phyloP scores from a whole-genome alignment of 306 rosid species.

The Lablab purpureus region DNA sequence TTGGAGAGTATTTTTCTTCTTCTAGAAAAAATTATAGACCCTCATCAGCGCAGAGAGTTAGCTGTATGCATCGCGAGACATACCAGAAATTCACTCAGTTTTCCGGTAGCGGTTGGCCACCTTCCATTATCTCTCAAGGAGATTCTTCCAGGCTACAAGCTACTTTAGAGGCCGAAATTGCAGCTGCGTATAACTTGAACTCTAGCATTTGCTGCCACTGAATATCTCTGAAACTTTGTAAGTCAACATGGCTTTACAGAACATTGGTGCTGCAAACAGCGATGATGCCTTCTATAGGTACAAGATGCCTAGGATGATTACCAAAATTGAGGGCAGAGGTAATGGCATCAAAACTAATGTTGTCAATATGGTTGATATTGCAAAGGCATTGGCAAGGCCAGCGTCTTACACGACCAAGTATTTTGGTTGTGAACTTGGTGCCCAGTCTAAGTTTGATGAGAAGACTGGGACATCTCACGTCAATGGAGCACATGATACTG shows the following conservation, averaged over 20 bases:
- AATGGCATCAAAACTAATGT: conserved; percentile 86
- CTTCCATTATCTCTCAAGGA: conserved; percentile 40
- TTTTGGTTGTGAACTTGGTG: conserved; percentile 90
- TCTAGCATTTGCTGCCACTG: conserved; percentile 24
- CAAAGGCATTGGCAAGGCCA: conserved; percentile 87
- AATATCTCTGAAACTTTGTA: neutral
- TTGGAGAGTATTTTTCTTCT: conserved; percentile 58
- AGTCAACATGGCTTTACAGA: conserved; percentile 72
- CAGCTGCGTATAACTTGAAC: conserved; percentile 7
- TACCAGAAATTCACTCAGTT: conserved; percentile 44
- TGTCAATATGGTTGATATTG: conserved; percentile 87
- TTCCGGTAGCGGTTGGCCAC: conserved; percentile 56
- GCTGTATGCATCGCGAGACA: conserved; percentile 59
- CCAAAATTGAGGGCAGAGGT: conserved; percentile 87
- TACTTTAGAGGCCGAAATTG: conserved; percentile 21
- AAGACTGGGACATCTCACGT: conserved; percentile 77
- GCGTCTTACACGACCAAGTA: conserved; percentile 79
- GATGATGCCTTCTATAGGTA: conserved; percentile 94
- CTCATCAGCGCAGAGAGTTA: conserved; percentile 19
- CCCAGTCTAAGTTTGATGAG: conserved; percentile 85
- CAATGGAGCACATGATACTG: conserved; percentile 83
- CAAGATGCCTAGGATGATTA: conserved; percentile 91
- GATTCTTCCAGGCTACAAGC: conserved; percentile 30
- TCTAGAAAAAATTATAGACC: conserved; percentile 55
- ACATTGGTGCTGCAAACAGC: conserved; percentile 77